phyloP scores from a whole-genome alignment of 2,329 filamentous ascomycete species.

The Dactylellina cionopaga region DNA sequence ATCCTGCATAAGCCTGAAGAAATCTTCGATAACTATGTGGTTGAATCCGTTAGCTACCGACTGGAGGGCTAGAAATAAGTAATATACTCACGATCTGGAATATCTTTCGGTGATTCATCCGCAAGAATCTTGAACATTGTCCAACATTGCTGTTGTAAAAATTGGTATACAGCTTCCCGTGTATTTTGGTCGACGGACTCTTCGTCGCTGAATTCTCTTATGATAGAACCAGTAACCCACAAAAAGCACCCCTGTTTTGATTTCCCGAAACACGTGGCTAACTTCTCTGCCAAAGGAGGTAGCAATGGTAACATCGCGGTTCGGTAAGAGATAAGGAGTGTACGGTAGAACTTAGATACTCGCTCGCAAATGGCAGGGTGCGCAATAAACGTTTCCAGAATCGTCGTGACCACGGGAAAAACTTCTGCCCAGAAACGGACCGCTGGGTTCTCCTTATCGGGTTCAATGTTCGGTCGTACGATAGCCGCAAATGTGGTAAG shows the following conservation, averaged over 20 bases:
- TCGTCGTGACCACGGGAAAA: slow-evolving; percentile 84
- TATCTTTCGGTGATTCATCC: slow-evolving; percentile 72
- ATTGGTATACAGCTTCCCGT: slow-evolving; percentile 86
- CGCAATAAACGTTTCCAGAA: slow-evolving; percentile 85
- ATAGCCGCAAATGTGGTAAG: slow-evolving; percentile 88
- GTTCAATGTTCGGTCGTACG: slow-evolving; percentile 77
- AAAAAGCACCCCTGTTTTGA: slow-evolving; percentile 95
- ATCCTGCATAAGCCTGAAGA: slow-evolving; percentile 91
- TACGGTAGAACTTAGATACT: slow-evolving; percentile 93
- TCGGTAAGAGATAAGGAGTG: slow-evolving; percentile 95
- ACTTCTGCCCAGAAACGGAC: slow-evolving; percentile 97
- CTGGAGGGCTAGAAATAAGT: background rate
- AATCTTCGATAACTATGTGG: slow-evolving; percentile 83
- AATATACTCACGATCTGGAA: slow-evolving; percentile 65
- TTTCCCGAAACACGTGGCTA: slow-evolving; percentile 82
- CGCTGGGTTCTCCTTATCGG: slow-evolving; percentile 81
- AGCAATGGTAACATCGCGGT: slow-evolving; percentile 87
- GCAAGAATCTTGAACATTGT: slow-evolving; percentile 90
- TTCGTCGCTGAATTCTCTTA: slow-evolving; percentile 92
- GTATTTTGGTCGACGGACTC: slow-evolving; percentile 85
- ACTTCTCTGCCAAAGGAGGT: slow-evolving; percentile 84
- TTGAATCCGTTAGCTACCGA: slow-evolving; percentile 37
- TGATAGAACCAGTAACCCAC: slow-evolving; percentile 95
- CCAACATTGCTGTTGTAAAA: slow-evolving; percentile 92
- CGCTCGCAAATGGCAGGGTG: slow-evolving; percentile 92